Evolutionary conservation across 306 rosid genomes (phyloP).

Genomic region (Rosa multiflora): DNA sequence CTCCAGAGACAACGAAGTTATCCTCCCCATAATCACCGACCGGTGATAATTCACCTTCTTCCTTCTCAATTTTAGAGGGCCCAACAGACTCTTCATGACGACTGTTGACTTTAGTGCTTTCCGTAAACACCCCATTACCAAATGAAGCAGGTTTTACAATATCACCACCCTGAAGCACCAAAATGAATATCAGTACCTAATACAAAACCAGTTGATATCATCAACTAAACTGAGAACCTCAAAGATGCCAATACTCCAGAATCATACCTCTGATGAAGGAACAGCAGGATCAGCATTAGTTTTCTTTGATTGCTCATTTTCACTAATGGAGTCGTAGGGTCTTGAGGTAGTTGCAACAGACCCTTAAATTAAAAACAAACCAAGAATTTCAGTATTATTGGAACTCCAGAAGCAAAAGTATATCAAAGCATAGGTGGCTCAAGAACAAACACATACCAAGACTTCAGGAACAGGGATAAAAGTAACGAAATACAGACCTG

Average conservation of each 20-base stretch:
- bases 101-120: conserved; percentile 46
- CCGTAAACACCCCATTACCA: conserved; percentile 51
- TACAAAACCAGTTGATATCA: conserved; percentile 3
- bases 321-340: conserved; percentile 32
- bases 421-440: conserved; percentile 10
- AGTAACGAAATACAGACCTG: conserved; percentile 53
- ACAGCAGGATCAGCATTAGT: conserved; percentile 38
- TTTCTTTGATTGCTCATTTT: conserved; percentile 41
- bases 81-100: conserved; percentile 56
- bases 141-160: conserved; percentile 33
- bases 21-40: conserved; percentile 82
- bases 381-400: conserved; percentile 19
- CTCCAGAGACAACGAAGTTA: conserved; percentile 65
- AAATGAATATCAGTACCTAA: neutral
- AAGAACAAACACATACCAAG: conserved; percentile 16
- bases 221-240: conserved; percentile 10
- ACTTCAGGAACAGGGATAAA: conserved; percentile 8
- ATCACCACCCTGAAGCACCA: conserved; percentile 60
- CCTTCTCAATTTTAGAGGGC: conserved; percentile 77
- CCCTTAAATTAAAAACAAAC: conserved; percentile 48
- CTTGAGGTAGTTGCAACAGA: conserved; percentile 40
- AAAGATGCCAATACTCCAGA: conserved; percentile 12
- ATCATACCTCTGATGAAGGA: conserved; percentile 58
- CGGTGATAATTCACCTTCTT: conserved; percentile 98
- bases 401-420: conserved; percentile 12